Conservation (phyloP, 2,329 filamentous ascomycete genomes). For the Catunica adiposa region DNA sequence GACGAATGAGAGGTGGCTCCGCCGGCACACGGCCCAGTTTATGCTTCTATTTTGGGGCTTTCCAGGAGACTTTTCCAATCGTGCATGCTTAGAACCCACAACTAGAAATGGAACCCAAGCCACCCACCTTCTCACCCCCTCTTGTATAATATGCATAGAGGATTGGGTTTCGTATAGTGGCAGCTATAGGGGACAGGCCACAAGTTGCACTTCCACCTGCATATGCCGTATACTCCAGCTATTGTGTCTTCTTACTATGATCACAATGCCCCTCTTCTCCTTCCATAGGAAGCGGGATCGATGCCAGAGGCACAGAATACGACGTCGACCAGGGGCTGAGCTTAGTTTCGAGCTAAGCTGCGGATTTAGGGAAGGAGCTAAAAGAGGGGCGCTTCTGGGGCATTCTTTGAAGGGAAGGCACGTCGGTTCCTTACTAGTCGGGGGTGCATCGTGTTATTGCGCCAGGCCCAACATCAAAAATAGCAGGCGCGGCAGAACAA, state of each 20-base stretch:
- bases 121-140: not conserved
- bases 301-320: not conserved
- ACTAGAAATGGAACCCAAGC: too few relatives aligned
- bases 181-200: not conserved
- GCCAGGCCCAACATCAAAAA: not conserved
- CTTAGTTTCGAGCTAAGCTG: not conserved
- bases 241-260: not conserved
- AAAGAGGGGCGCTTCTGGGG: conserved; percentile 3
- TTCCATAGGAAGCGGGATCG: not conserved
- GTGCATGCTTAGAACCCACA: not conserved
- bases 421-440: conserved; percentile 2
- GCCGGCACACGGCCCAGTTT: not conserved
- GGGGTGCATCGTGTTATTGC: not conserved
- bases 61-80: not conserved
- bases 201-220: not conserved
- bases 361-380: conserved; percentile 2
- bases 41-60: conserved; percentile 1
- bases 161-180: not conserved
- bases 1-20: conserved; percentile 6
- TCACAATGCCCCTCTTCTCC: not conserved
- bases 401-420: not conserved
- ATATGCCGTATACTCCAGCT: not conserved
- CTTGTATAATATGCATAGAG: not conserved
- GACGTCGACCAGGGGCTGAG: conserved; percentile 3
- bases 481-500: not conserved